Evolutionary conservation across 2,329 filamentous ascomycete genomes (phyloP).

Genomic region (Alternaria sp.): DNA sequence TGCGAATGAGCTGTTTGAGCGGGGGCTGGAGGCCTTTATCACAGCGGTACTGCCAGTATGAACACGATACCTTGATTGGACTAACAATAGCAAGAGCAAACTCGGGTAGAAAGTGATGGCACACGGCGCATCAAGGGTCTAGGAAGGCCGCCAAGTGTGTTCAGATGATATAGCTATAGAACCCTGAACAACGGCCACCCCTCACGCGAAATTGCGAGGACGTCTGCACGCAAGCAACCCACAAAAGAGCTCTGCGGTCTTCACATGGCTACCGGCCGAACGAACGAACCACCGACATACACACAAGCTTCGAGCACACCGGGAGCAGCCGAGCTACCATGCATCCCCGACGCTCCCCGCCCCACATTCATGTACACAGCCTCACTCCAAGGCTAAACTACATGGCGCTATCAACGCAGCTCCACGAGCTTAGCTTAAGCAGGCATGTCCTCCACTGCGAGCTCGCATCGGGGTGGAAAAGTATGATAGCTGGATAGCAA

Average conservation of each 20-base stretch:
- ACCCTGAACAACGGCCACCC: too few species aligned
- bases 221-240: too few species aligned
- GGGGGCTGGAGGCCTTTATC: constrained; percentile 77
- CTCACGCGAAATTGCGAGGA: too few species aligned
- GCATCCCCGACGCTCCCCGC: neutral
- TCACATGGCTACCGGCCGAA: too few species aligned
- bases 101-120: too few species aligned
- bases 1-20: constrained; percentile 69
- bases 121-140: neutral
- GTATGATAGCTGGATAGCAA: neutral
- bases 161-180: neutral
- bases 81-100: neutral
- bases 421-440: neutral
- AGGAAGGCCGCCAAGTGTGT: neutral
- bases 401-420: neutral
- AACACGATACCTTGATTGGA: neutral
- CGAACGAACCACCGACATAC: neutral
- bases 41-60: constrained; percentile 51
- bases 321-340: neutral
- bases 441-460: too few species aligned
- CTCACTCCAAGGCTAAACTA: constrained; percentile 3
- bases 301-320: constrained; percentile 35
- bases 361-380: constrained; percentile 17
- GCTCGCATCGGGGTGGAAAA: too few species aligned
- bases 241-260: too few species aligned